Conservation (phyloP, 257 asterid genomes). For the Fraxinus anomala region DNA sequence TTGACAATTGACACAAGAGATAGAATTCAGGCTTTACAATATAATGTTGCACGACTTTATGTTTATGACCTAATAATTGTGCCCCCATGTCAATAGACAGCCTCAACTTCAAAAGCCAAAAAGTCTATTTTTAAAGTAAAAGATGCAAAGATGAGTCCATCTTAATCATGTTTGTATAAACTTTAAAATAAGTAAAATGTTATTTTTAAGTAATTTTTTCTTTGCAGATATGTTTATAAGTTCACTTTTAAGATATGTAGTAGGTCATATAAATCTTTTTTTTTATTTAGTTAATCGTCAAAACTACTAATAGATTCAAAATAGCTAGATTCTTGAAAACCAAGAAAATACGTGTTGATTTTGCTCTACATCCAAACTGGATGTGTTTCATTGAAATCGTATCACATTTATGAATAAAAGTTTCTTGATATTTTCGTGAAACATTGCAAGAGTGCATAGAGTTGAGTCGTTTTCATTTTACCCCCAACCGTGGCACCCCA, state of each 20-base stretch:
- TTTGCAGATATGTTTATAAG: too few relatives aligned
- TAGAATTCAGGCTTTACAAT: background rate
- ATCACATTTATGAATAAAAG: background rate
- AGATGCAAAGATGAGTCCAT: background rate
- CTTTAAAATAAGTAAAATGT: background rate
- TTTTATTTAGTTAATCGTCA: too few relatives aligned
- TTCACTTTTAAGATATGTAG: too few relatives aligned
- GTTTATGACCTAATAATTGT: background rate
- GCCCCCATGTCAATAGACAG: background rate
- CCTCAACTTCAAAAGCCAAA: background rate
- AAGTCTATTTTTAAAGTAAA: background rate
- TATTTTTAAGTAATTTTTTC: background rate
- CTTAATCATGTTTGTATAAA: background rate
- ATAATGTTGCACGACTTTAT: background rate
- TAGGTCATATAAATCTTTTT: too few relatives aligned
- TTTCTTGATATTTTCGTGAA: too few relatives aligned
- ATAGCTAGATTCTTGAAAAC: too few relatives aligned
- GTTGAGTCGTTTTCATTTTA: background rate
- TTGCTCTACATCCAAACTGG: too few relatives aligned
- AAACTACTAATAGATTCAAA: too few relatives aligned
- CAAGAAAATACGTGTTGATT: too few relatives aligned
- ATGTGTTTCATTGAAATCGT: background rate
- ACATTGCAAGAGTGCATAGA: too few relatives aligned
- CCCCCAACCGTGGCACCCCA: conserved; percentile 25
- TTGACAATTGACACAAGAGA: background rate